Conservation (phyloP, 2,329 filamentous ascomycete species). For the Aspergillus pseudotamarii region DNA sequence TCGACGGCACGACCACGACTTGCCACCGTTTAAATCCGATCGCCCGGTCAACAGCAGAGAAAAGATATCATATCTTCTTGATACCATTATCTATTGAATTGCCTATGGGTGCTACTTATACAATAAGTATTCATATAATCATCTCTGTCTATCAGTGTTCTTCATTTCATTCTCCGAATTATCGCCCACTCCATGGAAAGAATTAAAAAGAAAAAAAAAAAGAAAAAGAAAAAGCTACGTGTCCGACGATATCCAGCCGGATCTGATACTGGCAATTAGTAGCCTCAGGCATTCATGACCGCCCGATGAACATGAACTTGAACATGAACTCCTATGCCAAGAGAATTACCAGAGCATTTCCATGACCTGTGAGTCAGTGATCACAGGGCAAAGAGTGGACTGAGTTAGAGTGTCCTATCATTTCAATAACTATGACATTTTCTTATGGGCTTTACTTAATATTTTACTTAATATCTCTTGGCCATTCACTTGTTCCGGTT, state of each 20-base stretch:
- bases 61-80: not conserved
- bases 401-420: not conserved
- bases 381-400: not conserved
- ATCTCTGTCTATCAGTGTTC: not conserved
- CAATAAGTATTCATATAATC: not conserved
- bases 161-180: not conserved
- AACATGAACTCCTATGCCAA: not conserved
- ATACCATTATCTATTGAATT: too few species aligned
- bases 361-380: not conserved
- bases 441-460: not conserved
- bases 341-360: not conserved
- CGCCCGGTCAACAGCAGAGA: constrained; percentile 18
- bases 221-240: not conserved
- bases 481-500: not conserved
- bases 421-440: not conserved
- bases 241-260: not conserved
- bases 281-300: not conserved
- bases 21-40: constrained; percentile 25
- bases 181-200: not conserved
- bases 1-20: constrained; percentile 16
- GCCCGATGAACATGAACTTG: not conserved
- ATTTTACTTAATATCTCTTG: not conserved
- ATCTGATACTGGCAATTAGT: not conserved
- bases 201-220: not conserved
- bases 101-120: too few species aligned